These are phyloP conservation scores for Fusarium lateritium DNA, from an alignment of 2,329 filamentous ascomycete species.

Conservation along the genomic window DNA sequence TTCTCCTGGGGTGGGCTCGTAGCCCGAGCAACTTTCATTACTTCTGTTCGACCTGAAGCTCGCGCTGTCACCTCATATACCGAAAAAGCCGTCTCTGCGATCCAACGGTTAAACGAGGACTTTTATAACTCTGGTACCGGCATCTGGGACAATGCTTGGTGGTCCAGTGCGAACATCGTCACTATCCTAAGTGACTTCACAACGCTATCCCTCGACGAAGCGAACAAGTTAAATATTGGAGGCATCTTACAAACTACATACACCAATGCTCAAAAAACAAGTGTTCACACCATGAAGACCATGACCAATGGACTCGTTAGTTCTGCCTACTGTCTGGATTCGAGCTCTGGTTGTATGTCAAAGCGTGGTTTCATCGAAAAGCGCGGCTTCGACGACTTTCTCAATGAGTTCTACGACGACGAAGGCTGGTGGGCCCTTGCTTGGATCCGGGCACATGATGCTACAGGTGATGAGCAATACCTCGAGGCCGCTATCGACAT, in stretches of 20 bases:
- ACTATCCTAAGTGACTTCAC: constrained; percentile 73
- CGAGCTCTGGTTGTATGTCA: constrained; percentile 49
- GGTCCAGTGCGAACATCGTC: constrained; percentile 79
- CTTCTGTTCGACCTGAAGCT: constrained; percentile 36
- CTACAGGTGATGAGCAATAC: constrained; percentile 66
- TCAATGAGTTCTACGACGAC: constrained; percentile 72
- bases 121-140: constrained; percentile 75
- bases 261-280: constrained; percentile 59
- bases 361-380: constrained; percentile 54
- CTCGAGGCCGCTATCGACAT: constrained; percentile 67
- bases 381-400: constrained; percentile 58
- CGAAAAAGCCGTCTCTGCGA: constrained; percentile 52
- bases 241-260: constrained; percentile 63
- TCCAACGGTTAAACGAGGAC: constrained; percentile 63
- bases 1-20: constrained; percentile 46
- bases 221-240: constrained; percentile 57
- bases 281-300: constrained; percentile 57
- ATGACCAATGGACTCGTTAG: constrained; percentile 56
- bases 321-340: constrained; percentile 57
- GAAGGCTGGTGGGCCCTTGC: constrained; percentile 76
- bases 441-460: constrained; percentile 70
- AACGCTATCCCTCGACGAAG: constrained; percentile 51
- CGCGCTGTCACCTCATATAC: constrained; percentile 51
- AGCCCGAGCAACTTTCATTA: constrained; percentile 36
- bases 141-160: constrained; percentile 78